Evolutionary conservation across 2,329 filamentous ascomycete genomes (phyloP).

Genomic region (Lachnellula subtilissima): DNA sequence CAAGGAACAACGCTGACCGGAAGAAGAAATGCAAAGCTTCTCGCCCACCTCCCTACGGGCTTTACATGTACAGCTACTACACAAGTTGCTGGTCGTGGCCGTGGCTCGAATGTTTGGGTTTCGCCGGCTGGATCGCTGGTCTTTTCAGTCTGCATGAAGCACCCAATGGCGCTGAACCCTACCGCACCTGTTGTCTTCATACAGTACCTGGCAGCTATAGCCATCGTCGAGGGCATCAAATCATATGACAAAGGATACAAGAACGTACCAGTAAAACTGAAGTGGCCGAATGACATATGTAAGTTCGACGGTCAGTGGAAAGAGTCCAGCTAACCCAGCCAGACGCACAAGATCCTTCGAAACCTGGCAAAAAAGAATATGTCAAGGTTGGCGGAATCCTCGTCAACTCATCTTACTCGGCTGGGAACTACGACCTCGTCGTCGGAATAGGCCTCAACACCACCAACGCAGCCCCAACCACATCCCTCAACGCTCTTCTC

Average conservation of each 20-base stretch:
- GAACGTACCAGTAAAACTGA: conserved; percentile 74
- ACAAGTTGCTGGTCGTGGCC: conserved; percentile 81
- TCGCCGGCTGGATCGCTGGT: conserved; percentile 81
- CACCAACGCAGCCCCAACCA: conserved; percentile 78
- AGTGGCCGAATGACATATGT: conserved; percentile 98
- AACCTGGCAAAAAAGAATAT: conserved; percentile 49
- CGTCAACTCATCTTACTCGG: conserved; percentile 78
- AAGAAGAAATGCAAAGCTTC: conserved; percentile 67
- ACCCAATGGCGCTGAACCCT: conserved; percentile 66
- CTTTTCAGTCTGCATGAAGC: conserved; percentile 83
- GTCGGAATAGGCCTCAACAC: conserved; percentile 85
- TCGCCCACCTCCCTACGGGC: conserved; percentile 74
- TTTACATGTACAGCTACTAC: conserved; percentile 84
- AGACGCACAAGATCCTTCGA: conserved; percentile 63
- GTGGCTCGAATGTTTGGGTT: conserved; percentile 92
- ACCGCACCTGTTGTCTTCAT: conserved; percentile 83
- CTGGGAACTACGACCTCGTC: conserved; percentile 75
- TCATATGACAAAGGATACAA: conserved; percentile 73
- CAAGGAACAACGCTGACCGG: conserved; percentile 8
- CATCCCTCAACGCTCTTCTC: conserved; percentile 73
- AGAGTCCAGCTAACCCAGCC: conserved; percentile 1
- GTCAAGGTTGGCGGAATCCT: conserved; percentile 93
- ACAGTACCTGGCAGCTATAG: conserved; percentile 87
- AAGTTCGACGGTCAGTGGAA: conserved; percentile 27
- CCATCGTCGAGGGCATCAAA: conserved; percentile 78